Evolutionary conservation across 2,329 filamentous ascomycete genomes (phyloP).

Genomic region (Colletotrichum musae): DNA sequence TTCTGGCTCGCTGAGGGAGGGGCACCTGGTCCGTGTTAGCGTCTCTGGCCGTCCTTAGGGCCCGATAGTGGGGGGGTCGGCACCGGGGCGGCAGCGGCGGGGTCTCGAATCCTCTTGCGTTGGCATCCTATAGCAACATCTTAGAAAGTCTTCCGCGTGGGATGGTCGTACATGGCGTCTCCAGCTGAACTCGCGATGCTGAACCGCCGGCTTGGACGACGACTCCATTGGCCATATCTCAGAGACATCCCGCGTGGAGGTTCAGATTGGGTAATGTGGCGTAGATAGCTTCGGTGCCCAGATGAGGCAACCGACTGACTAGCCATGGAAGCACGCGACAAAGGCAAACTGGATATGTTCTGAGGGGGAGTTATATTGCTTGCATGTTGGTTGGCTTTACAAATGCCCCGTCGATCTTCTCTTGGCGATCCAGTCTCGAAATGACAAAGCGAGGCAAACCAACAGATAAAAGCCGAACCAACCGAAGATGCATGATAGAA

Average conservation of each 20-base stretch:
- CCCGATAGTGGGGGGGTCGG: slow-evolving; percentile 13
- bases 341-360: no score
- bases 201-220: neutral
- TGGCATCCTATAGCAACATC: no score
- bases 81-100: slow-evolving; percentile 21
- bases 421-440: no score
- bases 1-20: slow-evolving; percentile 20
- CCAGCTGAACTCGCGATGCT: slow-evolving; percentile 8
- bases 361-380: no score
- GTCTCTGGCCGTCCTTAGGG: slow-evolving; percentile 8
- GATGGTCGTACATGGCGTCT: neutral
- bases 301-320: neutral
- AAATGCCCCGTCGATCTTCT: no score
- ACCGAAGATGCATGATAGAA: neutral
- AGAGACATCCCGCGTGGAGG: neutral
- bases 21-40: slow-evolving; percentile 39
- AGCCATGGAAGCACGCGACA: no score
- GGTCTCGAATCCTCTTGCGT: slow-evolving; percentile 14
- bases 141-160: neutral
- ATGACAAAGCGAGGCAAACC: neutral
- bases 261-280: slow-evolving; percentile 7
- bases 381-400: no score
- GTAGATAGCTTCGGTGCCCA: neutral
- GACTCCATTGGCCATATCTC: neutral
- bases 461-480: neutral